Conservation (phyloP, 2,329 filamentous ascomycete species). For the Fusarium anguioides region DNA sequence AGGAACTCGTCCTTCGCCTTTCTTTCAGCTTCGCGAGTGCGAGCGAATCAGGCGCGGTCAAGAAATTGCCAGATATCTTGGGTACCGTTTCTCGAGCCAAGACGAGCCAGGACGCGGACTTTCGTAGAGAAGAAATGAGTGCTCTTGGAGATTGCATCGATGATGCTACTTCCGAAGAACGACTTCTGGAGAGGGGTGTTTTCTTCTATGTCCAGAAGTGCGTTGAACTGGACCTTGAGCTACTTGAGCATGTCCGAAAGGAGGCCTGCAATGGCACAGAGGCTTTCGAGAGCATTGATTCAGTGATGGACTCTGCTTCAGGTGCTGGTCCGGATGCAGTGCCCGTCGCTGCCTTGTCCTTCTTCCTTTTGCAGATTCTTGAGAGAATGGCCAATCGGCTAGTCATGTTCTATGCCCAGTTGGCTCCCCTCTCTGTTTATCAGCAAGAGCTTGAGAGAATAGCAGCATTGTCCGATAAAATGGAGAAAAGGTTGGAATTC, state of each 20-base stretch:
- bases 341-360: constrained; percentile 54
- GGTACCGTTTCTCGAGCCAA: constrained; percentile 43
- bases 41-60: constrained; percentile 55
- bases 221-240: constrained; percentile 62
- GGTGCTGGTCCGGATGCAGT: constrained; percentile 53
- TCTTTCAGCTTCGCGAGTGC: constrained; percentile 61
- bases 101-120: constrained; percentile 58
- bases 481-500: too few relatives aligned
- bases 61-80: constrained; percentile 49
- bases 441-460: constrained; percentile 63
- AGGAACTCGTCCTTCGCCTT: constrained; percentile 64
- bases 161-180: constrained; percentile 56
- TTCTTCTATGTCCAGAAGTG: constrained; percentile 61
- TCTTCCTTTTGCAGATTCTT: constrained; percentile 62
- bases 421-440: constrained; percentile 62
- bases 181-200: constrained; percentile 64
- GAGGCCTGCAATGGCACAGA: constrained; percentile 67
- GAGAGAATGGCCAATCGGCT: constrained; percentile 65
- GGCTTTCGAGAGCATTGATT: constrained; percentile 60
- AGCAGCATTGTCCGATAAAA: constrained; percentile 63
- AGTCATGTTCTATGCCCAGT: constrained; percentile 63
- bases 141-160: constrained; percentile 62
- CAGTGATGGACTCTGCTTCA: constrained; percentile 26
- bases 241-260: constrained; percentile 64
- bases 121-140: constrained; percentile 60